Evolutionary conservation across 2,329 filamentous ascomycete genomes (phyloP).

Genomic region (Aureobasidium sp.): DNA sequence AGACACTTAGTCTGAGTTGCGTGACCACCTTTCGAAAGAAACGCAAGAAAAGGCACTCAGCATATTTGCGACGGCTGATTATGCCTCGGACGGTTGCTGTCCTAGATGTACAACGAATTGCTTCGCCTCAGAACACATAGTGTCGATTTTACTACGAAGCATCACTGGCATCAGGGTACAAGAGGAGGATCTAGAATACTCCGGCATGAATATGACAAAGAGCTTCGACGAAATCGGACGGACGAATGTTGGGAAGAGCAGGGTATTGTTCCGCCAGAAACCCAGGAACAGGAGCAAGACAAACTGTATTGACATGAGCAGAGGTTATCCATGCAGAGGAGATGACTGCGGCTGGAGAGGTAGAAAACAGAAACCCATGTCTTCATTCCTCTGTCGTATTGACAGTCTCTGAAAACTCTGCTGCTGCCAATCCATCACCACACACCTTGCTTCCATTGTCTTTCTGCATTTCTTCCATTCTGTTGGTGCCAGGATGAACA

Average conservation of each 20-base stretch:
- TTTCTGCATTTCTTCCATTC: too few relatives aligned
- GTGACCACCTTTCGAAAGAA: not conserved
- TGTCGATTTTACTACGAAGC: not conserved
- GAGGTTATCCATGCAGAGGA: too few relatives aligned
- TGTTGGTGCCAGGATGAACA: too few relatives aligned
- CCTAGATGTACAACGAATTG: not conserved
- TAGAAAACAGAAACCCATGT: too few relatives aligned
- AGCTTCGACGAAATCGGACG: not conserved
- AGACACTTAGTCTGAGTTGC: not conserved
- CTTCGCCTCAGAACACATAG: not conserved
- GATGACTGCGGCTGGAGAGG: too few relatives aligned
- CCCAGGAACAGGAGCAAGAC: not conserved
- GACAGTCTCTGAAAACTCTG: too few relatives aligned
- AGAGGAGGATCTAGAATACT: not conserved
- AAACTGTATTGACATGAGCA: not conserved
- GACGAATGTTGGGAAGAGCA: not conserved
- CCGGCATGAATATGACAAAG: not conserved
- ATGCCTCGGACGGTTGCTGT: not conserved
- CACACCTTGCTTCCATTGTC: too few relatives aligned
- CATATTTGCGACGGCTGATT: not conserved
- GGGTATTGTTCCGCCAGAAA: not conserved
- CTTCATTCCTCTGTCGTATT: too few relatives aligned
- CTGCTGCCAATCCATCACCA: too few relatives aligned
- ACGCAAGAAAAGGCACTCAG: not conserved
- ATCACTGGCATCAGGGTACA: not conserved